Conservation (phyloP, 257 asterid genomes). For the Linderniella brevidens region DNA sequence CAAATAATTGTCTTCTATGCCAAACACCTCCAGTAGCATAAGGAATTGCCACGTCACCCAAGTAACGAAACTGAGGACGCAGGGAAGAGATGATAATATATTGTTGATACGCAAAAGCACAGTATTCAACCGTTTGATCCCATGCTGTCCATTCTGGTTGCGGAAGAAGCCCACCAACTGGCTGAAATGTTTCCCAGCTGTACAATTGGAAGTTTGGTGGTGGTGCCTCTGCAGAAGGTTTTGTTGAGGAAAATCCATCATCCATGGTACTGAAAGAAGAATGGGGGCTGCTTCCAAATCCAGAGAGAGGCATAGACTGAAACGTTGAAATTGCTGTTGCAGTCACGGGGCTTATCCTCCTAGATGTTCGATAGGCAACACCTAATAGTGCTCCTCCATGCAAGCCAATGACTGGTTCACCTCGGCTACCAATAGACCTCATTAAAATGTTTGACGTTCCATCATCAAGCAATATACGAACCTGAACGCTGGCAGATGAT, state of each 20-base stretch:
- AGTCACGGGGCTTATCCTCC: conserved; percentile 67
- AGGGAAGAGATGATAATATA: conserved; percentile 81
- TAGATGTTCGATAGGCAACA: conserved; percentile 84
- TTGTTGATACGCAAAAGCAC: conserved; percentile 87
- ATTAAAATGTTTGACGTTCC: conserved; percentile 91
- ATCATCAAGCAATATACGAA: conserved; percentile 83
- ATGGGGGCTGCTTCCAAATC: conserved; percentile 38
- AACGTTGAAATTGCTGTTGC: conserved; percentile 75
- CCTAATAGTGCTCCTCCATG: conserved; percentile 96
- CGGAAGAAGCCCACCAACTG: conserved; percentile 95
- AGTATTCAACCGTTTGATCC: conserved; percentile 98
- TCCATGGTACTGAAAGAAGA: conserved; percentile 70
- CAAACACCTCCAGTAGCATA: conserved; percentile 94
- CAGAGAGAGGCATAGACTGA: conserved; percentile 89
- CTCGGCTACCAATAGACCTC: conserved; percentile 93
- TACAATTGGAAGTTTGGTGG: conserved; percentile 78
- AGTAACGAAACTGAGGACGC: conserved; percentile 92
- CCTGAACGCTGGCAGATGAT: conserved; percentile 88
- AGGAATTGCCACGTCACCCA: conserved; percentile 97
- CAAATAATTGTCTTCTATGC: conserved; percentile 95
- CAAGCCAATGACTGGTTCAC: conserved; percentile 76
- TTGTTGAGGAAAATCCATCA: conserved; percentile 61
- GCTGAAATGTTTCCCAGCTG: conserved; percentile 98
- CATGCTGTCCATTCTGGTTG: conserved; percentile 99
- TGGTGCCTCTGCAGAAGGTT: conserved; percentile 51